Conservation (phyloP, 2,329 filamentous ascomycete species). For the Onygena corvina region DNA sequence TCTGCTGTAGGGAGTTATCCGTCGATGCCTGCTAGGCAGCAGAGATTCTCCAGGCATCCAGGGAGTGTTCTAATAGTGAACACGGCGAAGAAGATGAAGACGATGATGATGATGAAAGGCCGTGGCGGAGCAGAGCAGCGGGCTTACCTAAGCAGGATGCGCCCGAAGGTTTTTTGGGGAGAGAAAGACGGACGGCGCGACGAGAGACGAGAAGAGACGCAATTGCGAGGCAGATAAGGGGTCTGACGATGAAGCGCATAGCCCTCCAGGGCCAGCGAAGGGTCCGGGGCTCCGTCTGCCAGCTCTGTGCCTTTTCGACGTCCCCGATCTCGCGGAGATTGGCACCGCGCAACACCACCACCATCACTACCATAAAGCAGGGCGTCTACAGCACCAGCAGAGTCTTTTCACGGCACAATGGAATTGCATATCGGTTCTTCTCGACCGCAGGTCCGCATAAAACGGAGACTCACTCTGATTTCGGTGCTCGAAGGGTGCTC, state of each 20-base stretch:
- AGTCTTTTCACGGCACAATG: background rate
- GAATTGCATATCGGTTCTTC: background rate
- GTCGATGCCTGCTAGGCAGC: background rate
- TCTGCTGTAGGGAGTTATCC: too few relatives aligned
- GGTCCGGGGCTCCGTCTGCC: conserved; percentile 25
- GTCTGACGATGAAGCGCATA: conserved; percentile 26
- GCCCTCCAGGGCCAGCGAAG: conserved; percentile 22
- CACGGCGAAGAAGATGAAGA: too few relatives aligned
- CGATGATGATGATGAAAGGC: background rate
- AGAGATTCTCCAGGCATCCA: background rate
- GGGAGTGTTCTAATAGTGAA: too few relatives aligned
- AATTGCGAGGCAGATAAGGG: background rate
- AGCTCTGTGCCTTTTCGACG: conserved; percentile 29
- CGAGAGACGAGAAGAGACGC: background rate
- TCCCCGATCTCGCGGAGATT: conserved; percentile 12
- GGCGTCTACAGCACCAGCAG: background rate
- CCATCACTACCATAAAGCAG: background rate
- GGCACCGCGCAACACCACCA: background rate
- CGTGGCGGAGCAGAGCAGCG: background rate
- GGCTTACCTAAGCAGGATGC: background rate
- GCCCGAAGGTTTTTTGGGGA: background rate
- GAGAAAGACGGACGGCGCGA: background rate
- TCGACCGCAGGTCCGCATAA: background rate
- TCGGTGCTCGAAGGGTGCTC: conserved; percentile 23
- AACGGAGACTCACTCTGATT: conserved; percentile 14